Conservation (phyloP, 2,329 filamentous ascomycete species). For the Colletotrichum gigasporum region DNA sequence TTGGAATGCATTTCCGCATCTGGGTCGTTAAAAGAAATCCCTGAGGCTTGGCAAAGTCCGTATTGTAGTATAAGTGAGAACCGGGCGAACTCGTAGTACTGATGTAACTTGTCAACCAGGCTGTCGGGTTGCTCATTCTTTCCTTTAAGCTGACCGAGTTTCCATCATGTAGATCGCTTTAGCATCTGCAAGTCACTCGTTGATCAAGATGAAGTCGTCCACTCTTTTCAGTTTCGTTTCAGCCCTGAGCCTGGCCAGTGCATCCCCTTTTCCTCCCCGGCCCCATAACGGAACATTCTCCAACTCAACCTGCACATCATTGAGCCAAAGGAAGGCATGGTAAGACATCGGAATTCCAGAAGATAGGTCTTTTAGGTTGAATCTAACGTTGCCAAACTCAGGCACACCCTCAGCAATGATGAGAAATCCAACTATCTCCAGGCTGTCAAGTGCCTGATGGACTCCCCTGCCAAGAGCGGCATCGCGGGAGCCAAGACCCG, state of each 20-base stretch:
- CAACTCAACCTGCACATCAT: slow-evolving; percentile 13
- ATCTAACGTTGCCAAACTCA: background rate
- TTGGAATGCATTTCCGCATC: background rate
- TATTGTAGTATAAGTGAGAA: slow-evolving; percentile 2
- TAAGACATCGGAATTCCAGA: background rate
- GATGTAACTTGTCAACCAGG: background rate
- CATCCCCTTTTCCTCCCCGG: background rate
- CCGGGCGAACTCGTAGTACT: background rate
- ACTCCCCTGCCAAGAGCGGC: slow-evolving; percentile 15
- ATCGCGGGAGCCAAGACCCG: slow-evolving; percentile 7
- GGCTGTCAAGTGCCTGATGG: slow-evolving; percentile 21
- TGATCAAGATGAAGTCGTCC: slow-evolving; percentile 10
- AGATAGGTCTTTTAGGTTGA: background rate
- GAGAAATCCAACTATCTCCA: slow-evolving; percentile 20
- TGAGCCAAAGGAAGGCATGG: slow-evolving; percentile 19
- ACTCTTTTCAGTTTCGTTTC: slow-evolving; percentile 14
- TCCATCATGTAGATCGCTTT: background rate
- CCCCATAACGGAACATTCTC: background rate
- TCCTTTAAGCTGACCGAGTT: background rate
- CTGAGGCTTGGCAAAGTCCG: background rate
- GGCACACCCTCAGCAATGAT: slow-evolving; percentile 12
- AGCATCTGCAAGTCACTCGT: background rate
- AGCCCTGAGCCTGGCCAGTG: background rate
- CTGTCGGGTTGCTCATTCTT: background rate
- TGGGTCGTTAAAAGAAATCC: background rate